A percentile compares a stretch with the other conserved stretches of the same genome.
phyloP scores from a whole-genome alignment of 2,329 filamentous ascomycete genomes.

The Colletotrichum cordylinicola region DNA sequence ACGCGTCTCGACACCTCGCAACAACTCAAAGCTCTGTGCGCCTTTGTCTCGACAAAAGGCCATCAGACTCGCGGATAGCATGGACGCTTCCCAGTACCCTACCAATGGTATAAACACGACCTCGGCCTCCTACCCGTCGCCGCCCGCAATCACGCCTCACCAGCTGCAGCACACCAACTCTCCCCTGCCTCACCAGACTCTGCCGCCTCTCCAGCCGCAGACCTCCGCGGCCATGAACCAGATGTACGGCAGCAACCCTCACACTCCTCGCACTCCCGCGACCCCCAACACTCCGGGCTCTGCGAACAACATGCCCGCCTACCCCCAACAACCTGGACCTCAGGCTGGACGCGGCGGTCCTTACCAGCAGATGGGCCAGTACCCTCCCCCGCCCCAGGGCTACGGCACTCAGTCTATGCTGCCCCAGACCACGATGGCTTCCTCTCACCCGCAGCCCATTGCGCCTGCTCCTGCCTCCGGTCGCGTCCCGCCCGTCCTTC shows the following conservation, averaged over 20 bases:
- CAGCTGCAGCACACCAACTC: constrained; percentile 52
- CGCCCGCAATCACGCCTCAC: constrained; percentile 57
- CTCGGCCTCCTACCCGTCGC: constrained; percentile 56
- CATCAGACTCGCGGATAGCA: constrained; percentile 38
- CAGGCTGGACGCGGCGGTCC: constrained; percentile 53
- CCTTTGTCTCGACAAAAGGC: constrained; percentile 23
- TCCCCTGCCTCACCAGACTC: constrained; percentile 57
- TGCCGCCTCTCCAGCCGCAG: constrained; percentile 60
- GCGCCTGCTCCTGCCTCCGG: constrained; percentile 71
- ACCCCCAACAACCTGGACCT: constrained; percentile 48
- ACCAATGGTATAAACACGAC: constrained; percentile 63
- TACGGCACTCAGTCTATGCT: constrained; percentile 69
- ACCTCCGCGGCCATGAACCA: constrained; percentile 53
- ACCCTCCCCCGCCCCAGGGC: constrained; percentile 57
- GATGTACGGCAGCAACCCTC: constrained; percentile 64
- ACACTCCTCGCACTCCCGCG: constrained; percentile 67
- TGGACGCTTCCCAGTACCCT: constrained; percentile 61
- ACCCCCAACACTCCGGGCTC: constrained; percentile 68
- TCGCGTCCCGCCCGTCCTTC: constrained; percentile 64
- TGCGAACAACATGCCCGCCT: constrained; percentile 57
- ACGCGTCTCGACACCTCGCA: constrained; percentile 21
- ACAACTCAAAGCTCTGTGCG: constrained; percentile 14
- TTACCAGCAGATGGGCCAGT: constrained; percentile 61
- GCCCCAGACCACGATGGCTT: constrained; percentile 69
- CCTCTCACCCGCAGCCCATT: constrained; percentile 77